Evolutionary conservation across 495 filamentous ascomycete species (phyloP).

Genomic region (Apodospora peruviana): DNA sequence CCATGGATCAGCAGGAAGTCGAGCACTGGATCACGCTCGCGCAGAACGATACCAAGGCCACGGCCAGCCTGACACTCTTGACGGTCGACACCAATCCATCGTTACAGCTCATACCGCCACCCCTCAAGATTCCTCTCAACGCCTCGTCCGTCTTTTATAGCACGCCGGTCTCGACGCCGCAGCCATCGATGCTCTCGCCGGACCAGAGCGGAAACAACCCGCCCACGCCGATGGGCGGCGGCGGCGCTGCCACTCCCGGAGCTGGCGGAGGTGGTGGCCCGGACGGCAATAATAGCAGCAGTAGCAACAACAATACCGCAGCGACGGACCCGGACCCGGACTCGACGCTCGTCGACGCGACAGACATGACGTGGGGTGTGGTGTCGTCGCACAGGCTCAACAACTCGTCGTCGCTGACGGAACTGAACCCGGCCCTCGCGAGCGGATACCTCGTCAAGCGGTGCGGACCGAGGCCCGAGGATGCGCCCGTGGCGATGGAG

Average conservation of each 20-base stretch:
- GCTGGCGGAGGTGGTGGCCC: too few species aligned
- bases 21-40: slow-evolving; percentile 51
- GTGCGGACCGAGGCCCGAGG: slow-evolving; percentile 53
- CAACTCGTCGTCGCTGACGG: slow-evolving; percentile 56
- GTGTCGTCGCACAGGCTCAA: slow-evolving; percentile 67
- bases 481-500: slow-evolving; percentile 57
- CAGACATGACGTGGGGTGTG: slow-evolving; percentile 78
- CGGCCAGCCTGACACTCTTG: slow-evolving; percentile 54
- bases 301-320: slow-evolving; percentile 25
- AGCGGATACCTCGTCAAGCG: slow-evolving; percentile 77
- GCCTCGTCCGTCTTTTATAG: slow-evolving; percentile 37
- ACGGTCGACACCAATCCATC: slow-evolving; percentile 62
- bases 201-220: slow-evolving; percentile 45
- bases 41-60: slow-evolving; percentile 31
- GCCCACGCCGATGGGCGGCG: slow-evolving; percentile 37
- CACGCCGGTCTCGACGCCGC: slow-evolving; percentile 55
- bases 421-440: slow-evolving; percentile 58
- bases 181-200: slow-evolving; percentile 48
- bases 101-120: slow-evolving; percentile 55
- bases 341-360: slow-evolving; percentile 66
- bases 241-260: slow-evolving; percentile 52
- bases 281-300: background rate
- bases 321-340: slow-evolving; percentile 59
- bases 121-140: slow-evolving; percentile 35
- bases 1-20: slow-evolving; percentile 69